Evolutionary conservation across 2,329 filamentous ascomycete genomes (phyloP), one percentile per base, ranked within the genome.

Genomic region (Verticillium tricorpus): DNA sequence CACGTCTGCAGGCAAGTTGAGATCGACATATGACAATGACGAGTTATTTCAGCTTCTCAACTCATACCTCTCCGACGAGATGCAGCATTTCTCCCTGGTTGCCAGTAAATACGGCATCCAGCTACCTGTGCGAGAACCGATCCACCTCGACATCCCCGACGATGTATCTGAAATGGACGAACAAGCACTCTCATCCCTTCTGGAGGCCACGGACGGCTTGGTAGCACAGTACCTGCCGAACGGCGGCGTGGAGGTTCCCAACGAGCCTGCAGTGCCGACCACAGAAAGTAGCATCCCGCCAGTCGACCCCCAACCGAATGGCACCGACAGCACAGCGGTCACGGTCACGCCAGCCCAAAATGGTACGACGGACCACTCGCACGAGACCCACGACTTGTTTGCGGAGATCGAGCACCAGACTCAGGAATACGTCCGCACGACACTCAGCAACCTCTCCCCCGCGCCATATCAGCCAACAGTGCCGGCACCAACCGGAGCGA

Each of bases 321-420:
- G 55, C 8, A 56, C 61, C n/a, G 57, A 59, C 19, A 55, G 60
- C 28, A 59, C 62, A 5, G 57, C 64, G 28, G 54, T 61, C 2
- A 59, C 63, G n/a, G 64, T 62, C 22, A 61, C 66, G 15, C 57
- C 63, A 55, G 50, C 58, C 12, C 59, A 56, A 22, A 65, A 66
- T 45, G 60, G 71, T 40, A 56, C 54, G 14, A 34, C 54, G 22
- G 72, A 75, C 50, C 60, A 71, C 50, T 71, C 70, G 63, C 76
- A 72, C 8, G 76, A 80, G 61, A 77, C 77, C 58, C 76, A 79
- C 63, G 77, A 79, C 52, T 69, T 80, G 6, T 74, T 78, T 63
- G 77, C 77, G 8, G 68, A 79, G 25, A 77, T 80, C 12, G 77
- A 76, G 0, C 76, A 78, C 65, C 79, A 77, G 64, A 80, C 77